Conservation (phyloP, 140 eudicot species). For the Ambrosia hybrid region DNA sequence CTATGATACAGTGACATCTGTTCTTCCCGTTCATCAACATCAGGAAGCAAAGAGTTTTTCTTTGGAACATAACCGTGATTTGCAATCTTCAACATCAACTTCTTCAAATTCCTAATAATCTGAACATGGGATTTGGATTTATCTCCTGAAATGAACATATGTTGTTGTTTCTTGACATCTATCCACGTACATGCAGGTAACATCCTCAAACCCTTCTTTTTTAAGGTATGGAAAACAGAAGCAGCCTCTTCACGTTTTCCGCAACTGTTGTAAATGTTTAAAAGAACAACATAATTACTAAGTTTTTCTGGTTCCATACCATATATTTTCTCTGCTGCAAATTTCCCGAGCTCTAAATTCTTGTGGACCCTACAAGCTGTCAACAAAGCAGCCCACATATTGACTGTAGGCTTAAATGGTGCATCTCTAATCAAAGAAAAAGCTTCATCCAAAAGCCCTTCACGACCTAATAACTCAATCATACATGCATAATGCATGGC, state of each 20-base stretch:
- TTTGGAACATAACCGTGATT: constrained; percentile 59
- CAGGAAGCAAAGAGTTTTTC: constrained; percentile 67
- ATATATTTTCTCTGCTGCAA: constrained; percentile 80
- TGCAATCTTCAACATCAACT: constrained; percentile 49
- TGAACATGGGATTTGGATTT: constrained; percentile 46
- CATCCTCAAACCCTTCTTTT: constrained; percentile 67
- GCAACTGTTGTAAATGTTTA: constrained; percentile 58
- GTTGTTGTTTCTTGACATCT: constrained; percentile 69
- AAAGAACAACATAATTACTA: constrained; percentile 66
- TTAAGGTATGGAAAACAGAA: constrained; percentile 51
- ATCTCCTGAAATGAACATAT: constrained; percentile 61
- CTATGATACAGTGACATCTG: constrained; percentile 55
- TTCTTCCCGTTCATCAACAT: constrained; percentile 75
- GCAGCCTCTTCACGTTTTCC: constrained; percentile 78
- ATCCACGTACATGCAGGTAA: constrained; percentile 79
- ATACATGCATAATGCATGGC: constrained; percentile 92
- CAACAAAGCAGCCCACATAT: constrained; percentile 95
- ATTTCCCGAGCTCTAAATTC: constrained; percentile 69
- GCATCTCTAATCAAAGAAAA: constrained; percentile 72
- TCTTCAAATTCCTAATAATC: constrained; percentile 35
- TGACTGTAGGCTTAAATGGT: constrained; percentile 66
- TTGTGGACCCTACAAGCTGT: constrained; percentile 86
- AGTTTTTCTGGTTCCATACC: constrained; percentile 85
- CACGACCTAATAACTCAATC: constrained; percentile 84
- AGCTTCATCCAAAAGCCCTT: constrained; percentile 85